Base-by-base conservation (phyloP, 805 yeast genomes). In the Cyberlindnera americana region DNA sequence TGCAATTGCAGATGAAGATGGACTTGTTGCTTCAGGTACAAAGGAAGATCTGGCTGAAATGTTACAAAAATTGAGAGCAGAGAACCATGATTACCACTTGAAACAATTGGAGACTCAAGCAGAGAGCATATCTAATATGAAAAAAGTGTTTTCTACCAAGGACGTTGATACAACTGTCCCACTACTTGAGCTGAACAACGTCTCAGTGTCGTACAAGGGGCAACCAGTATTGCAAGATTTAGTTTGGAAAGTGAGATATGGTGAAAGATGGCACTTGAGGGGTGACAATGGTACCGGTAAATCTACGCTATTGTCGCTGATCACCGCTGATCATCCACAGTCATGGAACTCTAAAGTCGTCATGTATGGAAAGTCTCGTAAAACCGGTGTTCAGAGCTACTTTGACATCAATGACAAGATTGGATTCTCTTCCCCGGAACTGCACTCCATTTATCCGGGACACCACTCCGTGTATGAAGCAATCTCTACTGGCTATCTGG, bases 241-340 rank as follows among this genome's bases (percentile, higher is more conserved):
- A 38, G 61, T 62, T 14, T 85, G 96, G 90, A 64, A 62, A 7
- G 81, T 89, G 11, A 65, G 67, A 3, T 67, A 66, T 30, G 95
- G 95, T 4, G 84, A 87, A 26, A 81, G 77, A 53, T 88, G 97
- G 95, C 95, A 93, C 56, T 70, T 91, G 22, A 67, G 83, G 41
- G 99, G 99, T 3, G 76, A 78, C 42, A 91, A 93, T 50, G 99
- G 99, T 1, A 74, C 95, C 0, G 99, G 99, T 0, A 91, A 91
- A 59, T 85, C 96, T 2, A 93, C 99, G 0, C 63, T 91, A 18
- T 62, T 93, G 13, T 78, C 97, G 2, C 60, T 93, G 33, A 69
- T 91, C 21, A 89, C 96, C 0, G 89, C 95, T 4, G 99, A 91
- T 53, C 99, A 91, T 58, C 99, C 99, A 1, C 96, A 91, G 62